A percentile compares a stretch with the other conserved stretches of the same genome.
These are phyloP conservation scores for Colletotrichum orbiculare DNA, from an alignment of 2,329 filamentous ascomycete genomes.

Conservation along the genomic window DNA sequence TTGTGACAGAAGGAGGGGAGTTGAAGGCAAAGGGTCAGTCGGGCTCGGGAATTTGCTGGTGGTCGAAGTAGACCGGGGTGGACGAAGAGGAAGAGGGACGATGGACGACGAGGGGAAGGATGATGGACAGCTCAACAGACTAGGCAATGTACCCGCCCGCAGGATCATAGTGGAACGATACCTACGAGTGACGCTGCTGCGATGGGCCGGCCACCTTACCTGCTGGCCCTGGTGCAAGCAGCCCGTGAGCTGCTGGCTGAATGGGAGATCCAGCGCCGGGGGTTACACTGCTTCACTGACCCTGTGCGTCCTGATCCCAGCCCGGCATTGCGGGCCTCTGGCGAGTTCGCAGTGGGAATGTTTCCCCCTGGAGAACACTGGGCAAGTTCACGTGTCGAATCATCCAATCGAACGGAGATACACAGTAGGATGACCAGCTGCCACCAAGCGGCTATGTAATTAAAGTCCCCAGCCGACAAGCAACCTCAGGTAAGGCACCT, in stretches of 20 bases:
- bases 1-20: constrained; percentile 9
- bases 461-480: constrained; percentile 27
- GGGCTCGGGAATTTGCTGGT: constrained; percentile 29
- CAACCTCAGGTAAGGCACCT: neutral
- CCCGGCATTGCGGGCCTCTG: no score
- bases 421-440: constrained; percentile 22
- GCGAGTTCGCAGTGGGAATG: neutral
- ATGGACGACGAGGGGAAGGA: constrained; percentile 6
- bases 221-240: constrained; percentile 8
- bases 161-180: neutral
- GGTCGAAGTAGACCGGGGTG: constrained; percentile 23
- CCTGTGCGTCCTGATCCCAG: constrained; percentile 2
- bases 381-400: constrained; percentile 31
- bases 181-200: neutral
- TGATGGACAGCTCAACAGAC: neutral
- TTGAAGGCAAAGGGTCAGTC: constrained; percentile 15
- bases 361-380: constrained; percentile 3
- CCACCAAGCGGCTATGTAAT: constrained; percentile 32
- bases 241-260: neutral
- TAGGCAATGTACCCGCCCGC: neutral
- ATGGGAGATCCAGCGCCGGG: constrained; percentile 2
- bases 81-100: neutral
- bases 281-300: constrained; percentile 35
- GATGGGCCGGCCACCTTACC: no score
- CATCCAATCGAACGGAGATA: constrained; percentile 1